Evolutionary conservation across 1,139 yeast genomes (phyloP), one percentile per base, ranked within the genome.

Genomic region (Yamadazyma sp.): DNA sequence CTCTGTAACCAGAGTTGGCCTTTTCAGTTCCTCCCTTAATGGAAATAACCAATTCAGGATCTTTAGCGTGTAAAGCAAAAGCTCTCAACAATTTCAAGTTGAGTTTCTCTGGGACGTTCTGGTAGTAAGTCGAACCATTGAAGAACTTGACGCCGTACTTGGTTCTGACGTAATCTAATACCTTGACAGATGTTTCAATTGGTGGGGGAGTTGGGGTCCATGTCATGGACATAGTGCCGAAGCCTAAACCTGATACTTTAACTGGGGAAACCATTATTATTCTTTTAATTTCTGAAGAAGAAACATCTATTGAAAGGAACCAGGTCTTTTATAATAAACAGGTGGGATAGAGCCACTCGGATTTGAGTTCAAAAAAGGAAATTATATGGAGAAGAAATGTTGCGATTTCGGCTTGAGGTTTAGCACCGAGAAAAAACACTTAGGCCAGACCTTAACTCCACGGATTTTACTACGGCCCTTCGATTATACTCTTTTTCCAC

Each of bases 111-210:
- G 69, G 59, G 18, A 94, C 94, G 51, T 22, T 18, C 25, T 48
- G 49, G 54, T 88, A 88, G 55, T 87, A 86, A 51, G 83, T 92
- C 41, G 94, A 95, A 23, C 79, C 79, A 54, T 87, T 87, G 64
- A 87, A 65, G 44, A 83, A 73, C 23, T 74, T 76, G 41, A 75
- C 75, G 25, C 79, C 81, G 31, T 69, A 64, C 25, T 73, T 69
- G 7, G 48, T 43, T 31, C 57, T 38, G 9, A 80, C 80, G 33
- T 63, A 64, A 44, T 72, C 69, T 55, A 81, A 62, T 10, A 72
- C 57, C 28, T 69, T 72, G 43, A 79, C 60, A 2, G 81, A 72
- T 42, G 71, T 63, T 31, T 70, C 76, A 29, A 66, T 59, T 18
- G 81, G 71, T 15, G 62, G 59, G n/a, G 75, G 75, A 2, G 47